These are phyloP conservation scores for Thermoascus crustaceus DNA, from an alignment of 2,329 filamentous ascomycete species.

Conservation along the genomic window DNA sequence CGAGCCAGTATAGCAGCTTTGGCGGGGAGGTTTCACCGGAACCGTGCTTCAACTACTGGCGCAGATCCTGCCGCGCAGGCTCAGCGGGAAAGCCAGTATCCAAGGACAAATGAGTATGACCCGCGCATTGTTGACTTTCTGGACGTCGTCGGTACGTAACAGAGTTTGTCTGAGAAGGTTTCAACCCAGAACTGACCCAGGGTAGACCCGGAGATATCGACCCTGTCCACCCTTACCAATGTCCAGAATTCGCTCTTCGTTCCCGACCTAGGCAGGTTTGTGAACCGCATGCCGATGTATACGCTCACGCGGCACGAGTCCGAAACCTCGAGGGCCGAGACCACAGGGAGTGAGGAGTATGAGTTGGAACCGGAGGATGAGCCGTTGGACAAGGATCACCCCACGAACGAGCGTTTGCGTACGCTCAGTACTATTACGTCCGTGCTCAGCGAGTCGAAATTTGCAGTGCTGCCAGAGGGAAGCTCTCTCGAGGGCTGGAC, in stretches of 20 bases:
- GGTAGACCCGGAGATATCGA: conserved; percentile 72
- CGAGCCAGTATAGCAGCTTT: conserved; percentile 25
- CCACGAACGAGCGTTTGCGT: conserved; percentile 13
- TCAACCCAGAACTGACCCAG: conserved; percentile 16
- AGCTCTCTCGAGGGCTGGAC: conserved; percentile 66
- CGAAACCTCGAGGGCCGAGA: conserved; percentile 24
- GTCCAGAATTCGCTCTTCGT: conserved; percentile 85
- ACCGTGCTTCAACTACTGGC: conserved; percentile 25
- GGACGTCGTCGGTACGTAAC: conserved; percentile 56
- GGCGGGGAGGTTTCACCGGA: conserved; percentile 21
- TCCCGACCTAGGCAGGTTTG: conserved; percentile 64
- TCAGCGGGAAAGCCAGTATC: conserved; percentile 5
- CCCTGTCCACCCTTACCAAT: conserved; percentile 76
- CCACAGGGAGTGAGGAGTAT: conserved; percentile 19
- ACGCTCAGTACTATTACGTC: conserved; percentile 57
- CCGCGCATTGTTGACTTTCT: conserved; percentile 58
- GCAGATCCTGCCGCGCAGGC: conserved; percentile 12
- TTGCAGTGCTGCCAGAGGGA: conserved; percentile 71
- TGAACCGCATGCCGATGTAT: conserved; percentile 75
- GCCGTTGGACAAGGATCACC: conserved; percentile 9
- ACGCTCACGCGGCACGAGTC: conserved; percentile 50
- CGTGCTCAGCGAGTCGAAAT: conserved; percentile 59
- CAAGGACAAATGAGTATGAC: conserved; percentile 44
- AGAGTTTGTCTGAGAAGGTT: neutral
- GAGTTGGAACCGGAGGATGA: conserved; percentile 17